These are phyloP conservation scores for Grigorovia jiainica DNA, from an alignment of 805 yeast species.

Conservation along the genomic window DNA sequence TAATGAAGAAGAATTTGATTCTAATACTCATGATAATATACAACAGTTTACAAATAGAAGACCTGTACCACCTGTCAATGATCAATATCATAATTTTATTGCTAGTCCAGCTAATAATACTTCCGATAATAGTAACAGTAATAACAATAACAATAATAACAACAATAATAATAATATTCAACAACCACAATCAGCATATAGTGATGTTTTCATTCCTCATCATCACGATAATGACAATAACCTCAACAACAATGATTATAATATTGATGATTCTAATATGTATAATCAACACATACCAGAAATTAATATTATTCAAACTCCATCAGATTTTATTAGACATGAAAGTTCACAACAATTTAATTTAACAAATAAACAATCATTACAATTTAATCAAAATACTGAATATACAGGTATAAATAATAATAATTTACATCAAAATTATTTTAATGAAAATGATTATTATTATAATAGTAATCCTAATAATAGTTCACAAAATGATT, in stretches of 20 bases:
- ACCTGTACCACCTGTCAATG: not conserved
- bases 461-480: constrained; percentile 10
- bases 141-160: too few species aligned
- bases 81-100: constrained; percentile 13
- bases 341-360: constrained; percentile 5
- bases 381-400: not conserved
- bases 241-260: not conserved
- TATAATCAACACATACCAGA: constrained; percentile 15
- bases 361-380: constrained; percentile 4
- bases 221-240: constrained; percentile 2
- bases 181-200: constrained; percentile 14
- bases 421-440: constrained; percentile 3
- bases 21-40: not conserved
- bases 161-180: constrained; percentile 7
- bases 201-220: constrained; percentile 12
- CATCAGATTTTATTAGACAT: constrained; percentile 15
- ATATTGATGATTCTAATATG: not conserved
- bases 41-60: not conserved
- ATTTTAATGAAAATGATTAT: constrained; percentile 20
- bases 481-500: constrained; percentile 4
- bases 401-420: not conserved
- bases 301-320: constrained; percentile 21
- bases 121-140: too few species aligned
- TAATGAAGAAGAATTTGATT: not conserved
- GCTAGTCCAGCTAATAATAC: constrained; percentile 9